These are phyloP conservation scores for Neurospora sp. DNA, from an alignment of 495 filamentous ascomycete genomes.

Conservation along the genomic window DNA sequence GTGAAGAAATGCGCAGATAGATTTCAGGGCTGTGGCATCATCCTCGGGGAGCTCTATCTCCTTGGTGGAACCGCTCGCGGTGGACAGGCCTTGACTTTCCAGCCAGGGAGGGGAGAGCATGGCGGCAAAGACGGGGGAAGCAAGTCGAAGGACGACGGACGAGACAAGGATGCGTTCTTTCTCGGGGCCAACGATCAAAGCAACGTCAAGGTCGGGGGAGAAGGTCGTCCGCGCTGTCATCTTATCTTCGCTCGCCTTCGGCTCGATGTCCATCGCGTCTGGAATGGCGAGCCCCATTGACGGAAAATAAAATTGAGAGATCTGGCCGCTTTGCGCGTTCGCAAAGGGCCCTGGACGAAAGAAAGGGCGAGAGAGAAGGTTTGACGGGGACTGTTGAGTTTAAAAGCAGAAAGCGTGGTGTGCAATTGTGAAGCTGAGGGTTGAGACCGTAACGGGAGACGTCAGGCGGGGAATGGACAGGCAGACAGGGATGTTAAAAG, in stretches of 20 bases:
- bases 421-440: no score
- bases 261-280: neutral
- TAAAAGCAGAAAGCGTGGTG: no score
- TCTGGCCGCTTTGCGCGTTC: neutral
- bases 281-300: neutral
- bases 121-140: neutral
- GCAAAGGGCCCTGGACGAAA: neutral
- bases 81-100: neutral
- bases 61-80: neutral
- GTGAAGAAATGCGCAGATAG: neutral
- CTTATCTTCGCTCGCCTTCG: neutral
- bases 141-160: neutral
- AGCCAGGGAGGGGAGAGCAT: neutral
- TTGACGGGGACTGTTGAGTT: no score
- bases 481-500: neutral
- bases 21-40: neutral
- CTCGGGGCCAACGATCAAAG: neutral
- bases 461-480: no score
- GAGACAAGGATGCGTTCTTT: neutral
- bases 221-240: neutral
- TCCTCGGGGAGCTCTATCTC: neutral
- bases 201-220: neutral
- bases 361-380: neutral
- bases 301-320: neutral
- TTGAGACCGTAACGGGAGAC: no score